These are phyloP conservation scores for Furcasterigmium sp. DNA, from an alignment of 2,329 filamentous ascomycete species.

Conservation along the genomic window DNA sequence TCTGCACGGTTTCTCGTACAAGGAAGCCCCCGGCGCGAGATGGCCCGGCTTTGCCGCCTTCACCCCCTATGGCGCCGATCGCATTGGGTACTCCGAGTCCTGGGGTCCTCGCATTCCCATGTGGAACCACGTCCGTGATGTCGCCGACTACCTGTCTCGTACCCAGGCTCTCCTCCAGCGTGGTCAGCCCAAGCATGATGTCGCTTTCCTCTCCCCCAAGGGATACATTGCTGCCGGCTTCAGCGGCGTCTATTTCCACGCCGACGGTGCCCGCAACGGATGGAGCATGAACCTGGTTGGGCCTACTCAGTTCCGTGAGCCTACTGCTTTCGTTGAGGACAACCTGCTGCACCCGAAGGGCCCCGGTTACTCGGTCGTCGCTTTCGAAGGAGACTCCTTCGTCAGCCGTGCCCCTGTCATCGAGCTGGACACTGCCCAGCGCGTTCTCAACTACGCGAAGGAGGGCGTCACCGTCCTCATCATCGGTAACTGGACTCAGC, in stretches of 20 bases:
- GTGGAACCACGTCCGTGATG: conserved; percentile 10
- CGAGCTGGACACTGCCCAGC: conserved; percentile 1
- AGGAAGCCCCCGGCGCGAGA: conserved; percentile 6
- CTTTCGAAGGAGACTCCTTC: conserved; percentile 5
- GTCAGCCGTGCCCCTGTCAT: conserved; percentile 1
- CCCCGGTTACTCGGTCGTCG: conserved; percentile 1
- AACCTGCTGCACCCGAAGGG: conserved; percentile 2
- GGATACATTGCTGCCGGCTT: conserved; percentile 9
- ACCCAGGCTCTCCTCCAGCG: conserved; percentile 4
- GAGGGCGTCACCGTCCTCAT: conserved; percentile 1
- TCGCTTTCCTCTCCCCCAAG: conserved; percentile 9
- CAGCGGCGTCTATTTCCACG: conserved; percentile 4
- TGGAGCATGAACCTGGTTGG: conserved; percentile 8
- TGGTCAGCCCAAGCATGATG: conserved; percentile 8
- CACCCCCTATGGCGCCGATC: conserved; percentile 3
- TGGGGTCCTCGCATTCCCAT: conserved; percentile 12
- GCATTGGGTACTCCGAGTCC: conserved; percentile 9
- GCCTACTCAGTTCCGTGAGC: conserved; percentile 6
- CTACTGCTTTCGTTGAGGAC: conserved; percentile 3
- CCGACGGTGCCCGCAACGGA: conserved; percentile 2
- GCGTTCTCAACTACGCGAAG: conserved; percentile 4
- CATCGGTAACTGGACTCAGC: conserved; percentile 2
- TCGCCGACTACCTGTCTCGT: conserved; percentile 5
- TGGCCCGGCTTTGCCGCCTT: conserved; percentile 13
- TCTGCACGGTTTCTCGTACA: conserved; percentile 12